These are phyloP conservation scores for Xylaria telfairii DNA, from an alignment of 495 filamentous ascomycete species.

Conservation along the genomic window DNA sequence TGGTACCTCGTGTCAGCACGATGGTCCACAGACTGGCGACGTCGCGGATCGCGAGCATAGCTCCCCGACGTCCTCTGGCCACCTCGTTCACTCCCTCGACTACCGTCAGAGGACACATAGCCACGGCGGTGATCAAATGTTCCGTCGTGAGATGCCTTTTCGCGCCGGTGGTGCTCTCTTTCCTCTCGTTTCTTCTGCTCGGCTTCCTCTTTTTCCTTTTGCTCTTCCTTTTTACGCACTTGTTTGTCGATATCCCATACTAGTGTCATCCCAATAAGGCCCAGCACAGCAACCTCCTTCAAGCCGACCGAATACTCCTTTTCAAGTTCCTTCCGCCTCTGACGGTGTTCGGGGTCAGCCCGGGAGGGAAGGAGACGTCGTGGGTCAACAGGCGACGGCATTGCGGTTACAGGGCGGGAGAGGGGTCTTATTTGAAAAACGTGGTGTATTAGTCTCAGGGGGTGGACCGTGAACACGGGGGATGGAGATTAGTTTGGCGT, in stretches of 20 bases:
- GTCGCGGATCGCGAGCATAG: slow-evolving; percentile 13
- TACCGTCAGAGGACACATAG: background rate
- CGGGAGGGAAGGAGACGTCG: slow-evolving; percentile 33
- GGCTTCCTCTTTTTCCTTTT: slow-evolving; percentile 30
- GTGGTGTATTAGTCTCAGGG: background rate
- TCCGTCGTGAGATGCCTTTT: background rate
- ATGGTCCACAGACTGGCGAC: slow-evolving; percentile 23
- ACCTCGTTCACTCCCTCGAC: background rate
- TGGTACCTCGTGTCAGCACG: slow-evolving; percentile 27
- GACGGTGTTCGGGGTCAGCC: slow-evolving; percentile 42
- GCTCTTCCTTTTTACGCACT: slow-evolving; percentile 35
- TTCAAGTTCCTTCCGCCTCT: slow-evolving; percentile 36
- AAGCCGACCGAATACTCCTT: slow-evolving; percentile 34
- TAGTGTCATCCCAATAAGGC: slow-evolving; percentile 35
- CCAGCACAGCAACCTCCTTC: slow-evolving; percentile 32
- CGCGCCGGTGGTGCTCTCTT: slow-evolving; percentile 18
- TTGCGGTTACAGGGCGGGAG: background rate
- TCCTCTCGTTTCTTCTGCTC: slow-evolving; percentile 17
- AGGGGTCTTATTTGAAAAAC: background rate
- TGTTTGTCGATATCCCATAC: slow-evolving; percentile 42
- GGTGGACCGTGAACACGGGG: background rate
- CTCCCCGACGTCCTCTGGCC: background rate
- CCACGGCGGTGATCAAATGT: slow-evolving; percentile 12
- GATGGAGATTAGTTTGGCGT: background rate
- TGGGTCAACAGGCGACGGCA: slow-evolving; percentile 26